These are phyloP conservation scores for Pestalotiopsis sp. DNA, from an alignment of 2,329 filamentous ascomycete species.

Conservation along the genomic window DNA sequence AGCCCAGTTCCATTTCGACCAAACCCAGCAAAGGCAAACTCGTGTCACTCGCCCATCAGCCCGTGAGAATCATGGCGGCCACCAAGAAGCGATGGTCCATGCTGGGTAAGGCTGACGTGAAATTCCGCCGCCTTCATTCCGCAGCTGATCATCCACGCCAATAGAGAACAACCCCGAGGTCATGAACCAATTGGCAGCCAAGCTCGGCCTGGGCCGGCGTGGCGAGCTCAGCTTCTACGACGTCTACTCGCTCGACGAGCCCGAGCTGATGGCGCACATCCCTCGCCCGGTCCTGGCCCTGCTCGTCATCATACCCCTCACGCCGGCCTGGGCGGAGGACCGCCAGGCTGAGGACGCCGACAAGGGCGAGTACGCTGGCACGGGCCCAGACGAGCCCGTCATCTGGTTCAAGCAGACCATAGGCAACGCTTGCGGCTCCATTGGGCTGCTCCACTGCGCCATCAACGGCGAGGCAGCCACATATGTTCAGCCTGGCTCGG, in stretches of 20 bases:
- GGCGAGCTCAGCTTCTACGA: slow-evolving; percentile 71
- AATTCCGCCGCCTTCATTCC: background rate
- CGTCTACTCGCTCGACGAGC: slow-evolving; percentile 78
- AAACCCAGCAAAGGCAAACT: background rate
- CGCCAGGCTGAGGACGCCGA: slow-evolving; percentile 37
- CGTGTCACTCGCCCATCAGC: no score
- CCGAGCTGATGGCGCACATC: slow-evolving; percentile 72
- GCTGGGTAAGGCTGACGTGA: slow-evolving; percentile 6
- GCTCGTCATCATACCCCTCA: slow-evolving; percentile 77
- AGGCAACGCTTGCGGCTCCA: slow-evolving; percentile 77
- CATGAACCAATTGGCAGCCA: slow-evolving; percentile 70
- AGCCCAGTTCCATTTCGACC: background rate
- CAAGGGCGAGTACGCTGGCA: slow-evolving; percentile 17
- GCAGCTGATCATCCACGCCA: background rate
- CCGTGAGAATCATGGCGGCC: background rate
- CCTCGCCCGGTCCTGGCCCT: slow-evolving; percentile 76
- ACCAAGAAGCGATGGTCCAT: slow-evolving; percentile 7
- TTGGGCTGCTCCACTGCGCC: slow-evolving; percentile 72
- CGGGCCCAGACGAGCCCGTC: slow-evolving; percentile 62
- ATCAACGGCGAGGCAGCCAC: slow-evolving; percentile 65
- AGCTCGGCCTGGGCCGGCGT: slow-evolving; percentile 65
- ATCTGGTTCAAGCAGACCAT: slow-evolving; percentile 88
- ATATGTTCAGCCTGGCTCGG: slow-evolving; percentile 54
- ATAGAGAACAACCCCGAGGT: slow-evolving; percentile 70
- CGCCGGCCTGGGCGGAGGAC: slow-evolving; percentile 33